Percentiles rank a stretch among this genome's conserved stretches.
These are phyloP conservation scores for Solanum peruvianum DNA, from an alignment of 257 asterid genomes.

Conservation along the genomic window DNA sequence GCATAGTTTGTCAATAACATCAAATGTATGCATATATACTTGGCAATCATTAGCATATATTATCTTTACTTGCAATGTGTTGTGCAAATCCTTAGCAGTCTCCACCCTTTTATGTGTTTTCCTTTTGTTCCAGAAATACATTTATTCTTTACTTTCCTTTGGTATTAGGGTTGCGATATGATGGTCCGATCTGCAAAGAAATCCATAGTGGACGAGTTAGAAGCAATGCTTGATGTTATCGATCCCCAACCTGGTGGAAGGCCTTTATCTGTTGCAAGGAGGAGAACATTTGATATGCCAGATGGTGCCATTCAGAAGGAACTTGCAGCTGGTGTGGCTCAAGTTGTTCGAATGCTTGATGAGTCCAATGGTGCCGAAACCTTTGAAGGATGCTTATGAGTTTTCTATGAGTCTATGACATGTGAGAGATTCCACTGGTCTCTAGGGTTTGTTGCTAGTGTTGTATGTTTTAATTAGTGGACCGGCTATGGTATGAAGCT, in stretches of 20 bases:
- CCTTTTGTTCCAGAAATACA: neutral
- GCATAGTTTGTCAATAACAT: neutral
- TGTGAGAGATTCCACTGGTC: neutral
- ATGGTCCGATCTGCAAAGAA: constrained; percentile 71
- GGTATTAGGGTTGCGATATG: constrained; percentile 61
- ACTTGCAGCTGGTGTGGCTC: constrained; percentile 85
- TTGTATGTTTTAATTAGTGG: neutral
- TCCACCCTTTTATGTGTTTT: neutral
- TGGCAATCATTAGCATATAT: neutral
- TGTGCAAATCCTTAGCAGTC: neutral
- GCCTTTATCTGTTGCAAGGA: constrained; percentile 31
- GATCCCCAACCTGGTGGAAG: constrained; percentile 75
- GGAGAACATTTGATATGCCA: constrained; percentile 95
- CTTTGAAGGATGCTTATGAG: constrained; percentile 36
- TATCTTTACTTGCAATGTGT: neutral
- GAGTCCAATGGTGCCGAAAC: constrained; percentile 41
- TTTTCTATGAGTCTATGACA: constrained; percentile 5
- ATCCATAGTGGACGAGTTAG: constrained; percentile 80
- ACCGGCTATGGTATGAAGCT: neutral
- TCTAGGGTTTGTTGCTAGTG: neutral
- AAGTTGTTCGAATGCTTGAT: constrained; percentile 77
- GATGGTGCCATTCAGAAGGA: constrained; percentile 56
- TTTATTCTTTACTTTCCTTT: neutral
- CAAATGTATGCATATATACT: neutral
- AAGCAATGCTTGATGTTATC: constrained; percentile 89